Percentiles rank a stretch among this genome's conserved stretches.
Conservation (phyloP, 495 filamentous ascomycete species). For the Aspergillus ellipticus region DNA sequence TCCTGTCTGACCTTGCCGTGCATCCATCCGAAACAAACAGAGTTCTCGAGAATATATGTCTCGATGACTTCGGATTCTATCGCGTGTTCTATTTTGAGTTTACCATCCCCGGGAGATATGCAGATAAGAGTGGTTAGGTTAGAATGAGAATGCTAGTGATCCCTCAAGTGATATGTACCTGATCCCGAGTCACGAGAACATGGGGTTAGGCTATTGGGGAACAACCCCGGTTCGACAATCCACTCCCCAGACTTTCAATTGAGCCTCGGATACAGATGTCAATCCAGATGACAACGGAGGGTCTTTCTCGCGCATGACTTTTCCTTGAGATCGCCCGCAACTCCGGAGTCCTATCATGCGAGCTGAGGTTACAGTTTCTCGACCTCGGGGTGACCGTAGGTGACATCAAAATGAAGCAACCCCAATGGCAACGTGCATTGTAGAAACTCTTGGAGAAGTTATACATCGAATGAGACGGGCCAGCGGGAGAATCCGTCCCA, state of each 20-base stretch:
- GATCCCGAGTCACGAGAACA: background rate
- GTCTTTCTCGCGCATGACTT: background rate
- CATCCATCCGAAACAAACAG: background rate
- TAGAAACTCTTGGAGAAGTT: too few species aligned
- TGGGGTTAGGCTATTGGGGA: background rate
- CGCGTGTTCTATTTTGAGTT: background rate
- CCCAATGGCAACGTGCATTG: background rate
- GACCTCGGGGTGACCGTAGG: constrained; percentile 11
- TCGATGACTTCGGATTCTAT: background rate
- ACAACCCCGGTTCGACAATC: background rate
- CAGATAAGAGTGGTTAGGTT: background rate
- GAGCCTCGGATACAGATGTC: background rate
- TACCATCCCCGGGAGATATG: background rate
- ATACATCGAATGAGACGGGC: too few species aligned
- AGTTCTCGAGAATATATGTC: background rate
- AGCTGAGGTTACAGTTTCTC: constrained; percentile 17
- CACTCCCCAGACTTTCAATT: background rate
- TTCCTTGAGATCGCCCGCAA: background rate
- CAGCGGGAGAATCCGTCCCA: background rate
- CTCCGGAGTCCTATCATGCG: constrained; percentile 12
- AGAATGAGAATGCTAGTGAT: background rate
- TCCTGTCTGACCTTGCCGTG: constrained; percentile 15
- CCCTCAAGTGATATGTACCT: background rate
- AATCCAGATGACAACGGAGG: background rate
- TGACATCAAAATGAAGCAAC: constrained; percentile 12